Base-by-base conservation (phyloP, 2,329 filamentous ascomycete genomes). In the Fusarium nisikadoi region DNA sequence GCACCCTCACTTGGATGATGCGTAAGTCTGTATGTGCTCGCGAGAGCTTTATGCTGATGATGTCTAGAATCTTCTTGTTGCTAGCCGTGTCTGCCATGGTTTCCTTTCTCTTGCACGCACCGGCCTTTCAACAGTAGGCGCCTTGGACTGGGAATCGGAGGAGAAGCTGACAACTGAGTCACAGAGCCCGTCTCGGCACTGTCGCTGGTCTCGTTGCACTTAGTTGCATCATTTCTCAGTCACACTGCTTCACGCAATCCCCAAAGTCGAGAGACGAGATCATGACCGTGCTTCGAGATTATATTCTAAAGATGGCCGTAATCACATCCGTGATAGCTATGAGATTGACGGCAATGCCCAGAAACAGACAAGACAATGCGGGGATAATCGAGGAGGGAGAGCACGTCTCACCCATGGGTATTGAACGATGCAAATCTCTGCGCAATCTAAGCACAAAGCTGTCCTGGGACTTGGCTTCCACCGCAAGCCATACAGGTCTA, bases 111-210 rank as follows among this genome's bases (percentile, higher is more conserved):
- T 45, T 50, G 38, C 59, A 74, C 58, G 62, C 47, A 42, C 41
- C 55, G 23, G 39, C 65, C 9, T 69, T 76, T 31, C 56, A 70
- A 65, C 65, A 68, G 74, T 76, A 76, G 60, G 64, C 43, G 36
- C 25, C 35, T 62, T 43, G 25, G 27, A 31, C n/a, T 53, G 20
- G 42, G 36, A 27, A 39, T 52, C 41, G 47, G 39, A 50, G 36
- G 29, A 33, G 46, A 53, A 72, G 68, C 74, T 76, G 56, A 76
- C 55, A 62, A 38, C 54, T 43, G 25, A 27, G 27, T 41, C 41
- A 29, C 45, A 76, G 74, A 71, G 60, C 53, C 35, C 72, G 70
- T 38, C 66, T 76, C 54, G 62, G 52, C 31, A 52, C 43, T 33
- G 43, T 74, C 29, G 64, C 65, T 31, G 38, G 52, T 9, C 20